These are phyloP conservation scores for Podila horticola DNA, from an alignment of 192 early-diverging fungal genomes.

Conservation along the genomic window DNA sequence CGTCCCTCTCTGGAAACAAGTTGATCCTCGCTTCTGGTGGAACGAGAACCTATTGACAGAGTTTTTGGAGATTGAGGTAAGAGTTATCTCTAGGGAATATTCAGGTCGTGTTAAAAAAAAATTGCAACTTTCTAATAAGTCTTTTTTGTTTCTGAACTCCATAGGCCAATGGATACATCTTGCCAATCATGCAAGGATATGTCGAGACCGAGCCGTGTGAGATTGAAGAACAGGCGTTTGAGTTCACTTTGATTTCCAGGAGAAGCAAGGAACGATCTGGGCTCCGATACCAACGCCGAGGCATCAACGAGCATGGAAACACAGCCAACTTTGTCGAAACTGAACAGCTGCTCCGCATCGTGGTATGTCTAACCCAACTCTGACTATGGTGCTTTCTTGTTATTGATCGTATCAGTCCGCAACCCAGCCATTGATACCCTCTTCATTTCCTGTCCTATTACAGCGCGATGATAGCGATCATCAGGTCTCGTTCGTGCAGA, in stretches of 20 bases:
- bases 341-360: conserved; percentile 85
- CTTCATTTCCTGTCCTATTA: background rate
- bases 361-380: conserved; percentile 26
- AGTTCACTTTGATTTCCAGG: conserved; percentile 75
- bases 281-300: conserved; percentile 90
- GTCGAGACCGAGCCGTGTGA: conserved; percentile 72
- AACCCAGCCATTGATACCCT: background rate
- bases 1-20: conserved; percentile 49
- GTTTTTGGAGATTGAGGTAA: conserved; percentile 58
- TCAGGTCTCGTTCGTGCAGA: conserved; percentile 86
- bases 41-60: conserved; percentile 60
- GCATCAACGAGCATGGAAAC: conserved; percentile 85
- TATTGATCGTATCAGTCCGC: background rate
- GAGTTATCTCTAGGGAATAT: background rate
- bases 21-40: conserved; percentile 67
- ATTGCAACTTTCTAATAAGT: background rate
- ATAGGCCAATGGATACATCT: conserved; percentile 62
- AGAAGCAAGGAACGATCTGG: conserved; percentile 69
- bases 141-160: background rate
- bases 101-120: background rate
- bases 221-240: conserved; percentile 67
- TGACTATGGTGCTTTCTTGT: background rate
- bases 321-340: conserved; percentile 98
- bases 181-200: conserved; percentile 77
- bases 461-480: conserved; percentile 60